These are phyloP conservation scores for Russula foetens DNA, from an alignment of 768 basidiomycete species.

Conservation along the genomic window DNA sequence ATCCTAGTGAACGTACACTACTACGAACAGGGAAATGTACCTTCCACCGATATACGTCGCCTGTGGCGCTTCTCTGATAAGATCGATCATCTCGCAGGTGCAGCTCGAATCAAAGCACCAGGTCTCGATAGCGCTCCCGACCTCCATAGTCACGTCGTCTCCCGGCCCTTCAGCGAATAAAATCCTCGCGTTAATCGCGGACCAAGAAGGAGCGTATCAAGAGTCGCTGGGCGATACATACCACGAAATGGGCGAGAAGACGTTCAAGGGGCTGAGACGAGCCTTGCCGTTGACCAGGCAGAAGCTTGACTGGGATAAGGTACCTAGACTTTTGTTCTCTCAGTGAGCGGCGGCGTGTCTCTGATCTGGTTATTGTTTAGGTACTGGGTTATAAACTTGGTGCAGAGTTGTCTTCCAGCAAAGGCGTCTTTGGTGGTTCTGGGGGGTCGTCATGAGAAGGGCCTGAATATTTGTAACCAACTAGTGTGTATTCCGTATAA, in stretches of 20 bases:
- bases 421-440: constrained; percentile 40
- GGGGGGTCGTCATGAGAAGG: constrained; percentile 23
- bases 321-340: constrained; percentile 23
- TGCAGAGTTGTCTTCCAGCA: constrained; percentile 64
- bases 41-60: constrained; percentile 20
- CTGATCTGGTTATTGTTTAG: constrained; percentile 24
- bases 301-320: constrained; percentile 96
- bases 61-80: background rate
- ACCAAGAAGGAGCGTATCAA: constrained; percentile 77
- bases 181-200: constrained; percentile 71
- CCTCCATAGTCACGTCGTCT: constrained; percentile 45
- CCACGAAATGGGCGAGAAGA: constrained; percentile 85
- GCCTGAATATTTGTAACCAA: background rate
- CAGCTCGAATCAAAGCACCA: constrained; percentile 77
- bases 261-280: constrained; percentile 84
- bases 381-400: constrained; percentile 64
- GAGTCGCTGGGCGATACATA: constrained; percentile 73
- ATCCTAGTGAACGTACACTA: constrained; percentile 88
- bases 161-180: constrained; percentile 52
- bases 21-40: constrained; percentile 93
- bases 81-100: constrained; percentile 43
- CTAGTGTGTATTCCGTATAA: constrained; percentile 5
- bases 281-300: constrained; percentile 88
- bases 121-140: constrained; percentile 54
- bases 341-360: background rate